phyloP scores from a whole-genome alignment of 192 early-diverging fungal genomes.

The Entrophospora sp. region DNA sequence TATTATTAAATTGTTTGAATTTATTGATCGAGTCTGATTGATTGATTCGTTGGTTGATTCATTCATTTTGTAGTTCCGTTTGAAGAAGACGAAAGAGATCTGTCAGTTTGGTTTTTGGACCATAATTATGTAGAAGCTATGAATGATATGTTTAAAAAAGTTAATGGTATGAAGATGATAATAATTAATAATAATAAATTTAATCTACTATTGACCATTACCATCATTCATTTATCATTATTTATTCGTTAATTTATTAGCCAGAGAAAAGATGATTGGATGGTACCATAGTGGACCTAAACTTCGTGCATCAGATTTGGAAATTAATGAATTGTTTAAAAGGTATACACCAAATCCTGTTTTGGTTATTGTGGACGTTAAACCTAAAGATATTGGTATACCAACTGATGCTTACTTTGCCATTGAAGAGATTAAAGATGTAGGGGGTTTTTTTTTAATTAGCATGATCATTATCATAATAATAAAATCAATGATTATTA shows the following conservation, averaged over 20 bases:
- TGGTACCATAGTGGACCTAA: slow-evolving; percentile 99
- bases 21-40: no score
- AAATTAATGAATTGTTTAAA: slow-evolving; percentile 98
- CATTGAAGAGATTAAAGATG: slow-evolving; percentile 96
- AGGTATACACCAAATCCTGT: slow-evolving; percentile 91
- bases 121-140: slow-evolving; percentile 99
- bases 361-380: slow-evolving; percentile 94
- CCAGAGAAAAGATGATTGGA: slow-evolving; percentile 91
- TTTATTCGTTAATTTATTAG: slow-evolving; percentile 34
- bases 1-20: no score
- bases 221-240: neutral
- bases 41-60: no score
- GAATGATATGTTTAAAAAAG: slow-evolving; percentile 99
- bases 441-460: slow-evolving; percentile 29
- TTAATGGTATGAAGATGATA: slow-evolving; percentile 75
- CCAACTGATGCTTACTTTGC: slow-evolving; percentile 97
- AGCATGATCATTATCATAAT: no score
- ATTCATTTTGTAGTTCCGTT: slow-evolving; percentile 99
- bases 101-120: slow-evolving; percentile 96
- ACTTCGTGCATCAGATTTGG: slow-evolving; percentile 88
- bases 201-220: no score
- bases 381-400: slow-evolving; percentile 85
- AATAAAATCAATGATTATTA: no score
- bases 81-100: slow-evolving; percentile 99
- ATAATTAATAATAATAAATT: no score